Conservation (phyloP, 176 grass and related monocot genomes). For the Oryza nivara region DNA sequence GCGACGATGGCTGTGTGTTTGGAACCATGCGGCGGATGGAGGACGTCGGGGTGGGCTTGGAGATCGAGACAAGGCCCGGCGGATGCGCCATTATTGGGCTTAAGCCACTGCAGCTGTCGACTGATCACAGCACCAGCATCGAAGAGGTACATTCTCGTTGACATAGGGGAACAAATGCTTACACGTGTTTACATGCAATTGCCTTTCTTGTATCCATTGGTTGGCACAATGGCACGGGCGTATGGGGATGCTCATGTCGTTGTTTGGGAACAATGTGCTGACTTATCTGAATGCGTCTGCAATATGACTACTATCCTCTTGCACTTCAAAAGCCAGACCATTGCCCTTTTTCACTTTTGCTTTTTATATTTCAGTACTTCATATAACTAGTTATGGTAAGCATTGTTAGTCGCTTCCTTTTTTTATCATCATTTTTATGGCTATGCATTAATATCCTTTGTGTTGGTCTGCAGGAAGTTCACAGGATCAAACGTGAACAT, state of each 20-base stretch:
- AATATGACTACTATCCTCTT: not conserved
- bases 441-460: slow-evolving; percentile 1
- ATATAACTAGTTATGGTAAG: not conserved
- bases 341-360: not conserved
- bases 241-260: slow-evolving; percentile 13
- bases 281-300: slow-evolving; percentile 15
- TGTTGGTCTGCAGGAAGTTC: slow-evolving; percentile 69
- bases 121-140: slow-evolving; percentile 84
- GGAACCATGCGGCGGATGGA: slow-evolving; percentile 40
- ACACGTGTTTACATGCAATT: not conserved
- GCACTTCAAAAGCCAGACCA: not conserved
- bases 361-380: slow-evolving; percentile 13
- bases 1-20: slow-evolving; percentile 21
- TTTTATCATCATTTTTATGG: slow-evolving; percentile 4
- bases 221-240: not conserved
- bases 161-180: slow-evolving; percentile 15
- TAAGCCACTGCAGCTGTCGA: slow-evolving; percentile 72
- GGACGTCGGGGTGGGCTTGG: slow-evolving; percentile 47
- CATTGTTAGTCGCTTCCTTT: not conserved
- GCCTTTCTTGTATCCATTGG: slow-evolving; percentile 3
- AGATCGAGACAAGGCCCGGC: slow-evolving; percentile 48
- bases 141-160: slow-evolving; percentile 62
- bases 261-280: not conserved
- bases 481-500: slow-evolving; percentile 81
- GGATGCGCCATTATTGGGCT: slow-evolving; percentile 46